Evolutionary conservation across 2,329 filamentous ascomycete genomes (phyloP).

Genomic region (Fusarium citri): DNA sequence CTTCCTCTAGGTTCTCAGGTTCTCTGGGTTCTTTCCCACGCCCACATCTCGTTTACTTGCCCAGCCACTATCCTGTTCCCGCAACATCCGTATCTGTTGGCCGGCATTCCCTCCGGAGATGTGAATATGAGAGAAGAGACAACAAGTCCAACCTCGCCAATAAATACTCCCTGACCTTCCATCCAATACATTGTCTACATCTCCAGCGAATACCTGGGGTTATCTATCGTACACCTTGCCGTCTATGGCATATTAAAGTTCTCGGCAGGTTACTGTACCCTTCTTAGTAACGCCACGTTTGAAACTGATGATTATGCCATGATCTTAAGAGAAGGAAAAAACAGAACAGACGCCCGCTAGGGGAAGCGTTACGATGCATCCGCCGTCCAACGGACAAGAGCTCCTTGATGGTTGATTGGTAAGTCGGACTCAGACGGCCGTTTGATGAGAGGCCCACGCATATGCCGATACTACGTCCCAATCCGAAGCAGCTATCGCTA

Average conservation of each 20-base stretch:
- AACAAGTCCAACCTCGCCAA: constrained; percentile 17
- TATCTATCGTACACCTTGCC: constrained; percentile 5
- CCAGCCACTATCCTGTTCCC: constrained; percentile 13
- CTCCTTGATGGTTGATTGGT: constrained; percentile 19
- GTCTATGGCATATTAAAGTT: constrained; percentile 9
- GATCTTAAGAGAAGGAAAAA: not conserved
- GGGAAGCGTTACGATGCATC: constrained; percentile 30
- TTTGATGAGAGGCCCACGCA: constrained; percentile 21
- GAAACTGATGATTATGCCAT: not conserved
- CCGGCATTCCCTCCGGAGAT: not conserved
- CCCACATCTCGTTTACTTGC: not conserved
- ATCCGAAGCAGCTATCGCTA: not conserved
- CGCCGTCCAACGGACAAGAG: constrained; percentile 7
- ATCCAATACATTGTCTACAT: not conserved
- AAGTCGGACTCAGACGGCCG: constrained; percentile 18
- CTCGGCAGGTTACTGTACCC: constrained; percentile 10
- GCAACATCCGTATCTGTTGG: not conserved
- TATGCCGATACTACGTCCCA: constrained; percentile 24
- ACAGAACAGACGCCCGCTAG: constrained; percentile 23
- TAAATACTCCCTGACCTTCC: not conserved
- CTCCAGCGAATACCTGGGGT: not conserved
- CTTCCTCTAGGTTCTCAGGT: too few species aligned
- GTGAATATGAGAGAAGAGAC: constrained; percentile 18
- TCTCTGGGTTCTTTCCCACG: not conserved
- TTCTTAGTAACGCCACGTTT: not conserved